A percentile compares a stretch with the other conserved stretches of the same genome.
Conservation (phyloP, 2,329 filamentous ascomycete species). For the Trichothecium roseum region DNA sequence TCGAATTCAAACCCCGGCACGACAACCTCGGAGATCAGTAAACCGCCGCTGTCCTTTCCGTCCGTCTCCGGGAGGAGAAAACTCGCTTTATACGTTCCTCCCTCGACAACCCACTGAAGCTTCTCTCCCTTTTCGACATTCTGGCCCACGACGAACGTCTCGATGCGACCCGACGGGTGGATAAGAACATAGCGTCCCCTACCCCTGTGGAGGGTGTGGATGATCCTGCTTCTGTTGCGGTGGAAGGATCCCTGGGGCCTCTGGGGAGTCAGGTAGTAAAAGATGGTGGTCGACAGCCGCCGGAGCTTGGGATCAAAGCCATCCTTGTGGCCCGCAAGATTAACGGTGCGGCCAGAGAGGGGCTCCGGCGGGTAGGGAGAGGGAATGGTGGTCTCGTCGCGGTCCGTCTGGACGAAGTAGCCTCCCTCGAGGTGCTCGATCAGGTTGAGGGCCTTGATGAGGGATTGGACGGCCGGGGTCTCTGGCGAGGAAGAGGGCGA, state of each 20-base stretch:
- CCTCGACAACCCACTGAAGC: constrained; percentile 59
- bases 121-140: constrained; percentile 47
- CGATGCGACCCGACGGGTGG: constrained; percentile 43
- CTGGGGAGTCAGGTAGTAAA: constrained; percentile 50
- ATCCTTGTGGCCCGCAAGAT: constrained; percentile 19
- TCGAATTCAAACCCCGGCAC: constrained; percentile 57
- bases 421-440: constrained; percentile 52
- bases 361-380: constrained; percentile 28
- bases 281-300: constrained; percentile 50
- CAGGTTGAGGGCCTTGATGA: constrained; percentile 31
- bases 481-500: constrained; percentile 6
- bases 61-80: constrained; percentile 37
- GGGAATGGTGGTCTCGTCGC: constrained; percentile 36
- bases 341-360: constrained; percentile 23
- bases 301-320: constrained; percentile 31
- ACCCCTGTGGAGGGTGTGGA: constrained; percentile 56
- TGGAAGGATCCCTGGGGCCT: constrained; percentile 51
- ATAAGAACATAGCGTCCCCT: constrained; percentile 55
- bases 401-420: constrained; percentile 54
- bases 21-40: constrained; percentile 59
- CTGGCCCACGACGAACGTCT: constrained; percentile 53
- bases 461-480: constrained; percentile 5
- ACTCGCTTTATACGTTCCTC: constrained; percentile 56
- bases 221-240: constrained; percentile 48
- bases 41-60: constrained; percentile 27